These are phyloP conservation scores for Stephania japonica DNA, from an alignment of 164 flowering plant genomes.

Conservation along the genomic window DNA sequence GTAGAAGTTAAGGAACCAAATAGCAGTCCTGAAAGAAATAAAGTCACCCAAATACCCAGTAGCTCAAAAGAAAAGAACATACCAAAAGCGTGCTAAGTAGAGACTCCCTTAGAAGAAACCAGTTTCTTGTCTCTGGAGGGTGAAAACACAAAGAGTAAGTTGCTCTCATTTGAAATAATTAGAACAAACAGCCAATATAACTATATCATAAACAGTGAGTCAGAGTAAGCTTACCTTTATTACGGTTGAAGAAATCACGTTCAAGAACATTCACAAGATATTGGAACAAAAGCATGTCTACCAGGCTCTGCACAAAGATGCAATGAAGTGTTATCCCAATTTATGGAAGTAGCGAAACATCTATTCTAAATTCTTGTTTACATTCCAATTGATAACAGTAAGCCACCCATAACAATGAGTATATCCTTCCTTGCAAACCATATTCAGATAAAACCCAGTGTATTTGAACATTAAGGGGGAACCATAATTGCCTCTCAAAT, in stretches of 20 bases:
- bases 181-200: constrained; percentile 3
- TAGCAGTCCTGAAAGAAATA: constrained; percentile 7
- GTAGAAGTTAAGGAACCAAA: neutral
- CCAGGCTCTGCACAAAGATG: constrained; percentile 42
- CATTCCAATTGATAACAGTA: neutral
- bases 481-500: neutral
- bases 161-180: neutral
- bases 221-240: constrained; percentile 33
- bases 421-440: neutral
- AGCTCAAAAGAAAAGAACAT: constrained; percentile 14
- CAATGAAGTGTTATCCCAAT: neutral
- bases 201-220: neutral
- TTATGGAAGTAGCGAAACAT: neutral
- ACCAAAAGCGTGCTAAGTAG: constrained; percentile 74
- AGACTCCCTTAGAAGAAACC: constrained; percentile 60
- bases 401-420: neutral
- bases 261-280: constrained; percentile 69
- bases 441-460: neutral
- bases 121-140: constrained; percentile 56
- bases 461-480: neutral
- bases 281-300: constrained; percentile 62
- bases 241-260: constrained; percentile 64
- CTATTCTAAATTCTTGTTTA: neutral
- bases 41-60: neutral
- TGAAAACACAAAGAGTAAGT: constrained; percentile 4